A percentile compares a stretch with the other conserved stretches of the same genome.
phyloP scores from a whole-genome alignment of 352 stramenopile genomes.

The Phytophthora aleatoria region DNA sequence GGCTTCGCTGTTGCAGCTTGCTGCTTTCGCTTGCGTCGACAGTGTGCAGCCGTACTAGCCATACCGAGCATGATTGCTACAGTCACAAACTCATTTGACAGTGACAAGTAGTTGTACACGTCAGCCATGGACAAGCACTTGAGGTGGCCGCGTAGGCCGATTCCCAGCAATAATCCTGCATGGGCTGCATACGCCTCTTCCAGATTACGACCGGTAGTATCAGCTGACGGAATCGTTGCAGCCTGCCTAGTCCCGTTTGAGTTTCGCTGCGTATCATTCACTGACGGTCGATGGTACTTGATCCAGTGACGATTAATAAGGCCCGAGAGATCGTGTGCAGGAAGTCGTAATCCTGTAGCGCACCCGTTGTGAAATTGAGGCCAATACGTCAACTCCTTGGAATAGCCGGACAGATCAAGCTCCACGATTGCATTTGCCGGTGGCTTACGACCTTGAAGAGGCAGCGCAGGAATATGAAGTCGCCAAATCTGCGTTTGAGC shows the following conservation, averaged over 20 bases:
- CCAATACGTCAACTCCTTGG: slow-evolving; percentile 94
- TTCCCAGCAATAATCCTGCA: slow-evolving; percentile 94
- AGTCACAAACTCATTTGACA: slow-evolving; percentile 96
- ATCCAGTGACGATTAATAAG: slow-evolving; percentile 98
- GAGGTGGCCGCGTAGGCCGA: slow-evolving; percentile 95
- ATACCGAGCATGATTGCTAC: slow-evolving; percentile 97
- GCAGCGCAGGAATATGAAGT: slow-evolving; percentile 92
- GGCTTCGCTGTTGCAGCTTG: slow-evolving; percentile 15
- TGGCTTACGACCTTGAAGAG: slow-evolving; percentile 93
- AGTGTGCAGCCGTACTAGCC: slow-evolving; percentile 92
- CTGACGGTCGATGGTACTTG: slow-evolving; percentile 94
- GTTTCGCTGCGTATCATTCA: slow-evolving; percentile 32
- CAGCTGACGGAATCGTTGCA: slow-evolving; percentile 19
- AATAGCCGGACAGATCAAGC: slow-evolving; percentile 91
- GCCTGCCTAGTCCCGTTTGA: slow-evolving; percentile 12
- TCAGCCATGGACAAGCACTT: slow-evolving; percentile 96
- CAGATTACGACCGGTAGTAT: slow-evolving; percentile 46
- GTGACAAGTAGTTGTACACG: slow-evolving; percentile 98
- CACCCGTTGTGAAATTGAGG: slow-evolving; percentile 99
- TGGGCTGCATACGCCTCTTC: slow-evolving; percentile 91
- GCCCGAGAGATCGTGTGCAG: slow-evolving; percentile 59
- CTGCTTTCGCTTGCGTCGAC: slow-evolving; percentile 61
- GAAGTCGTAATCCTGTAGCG: slow-evolving; percentile 93
- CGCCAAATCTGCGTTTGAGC: slow-evolving; percentile 83
- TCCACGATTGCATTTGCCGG: slow-evolving; percentile 93